Evolutionary conservation across 257 asterid genomes (phyloP).

Genomic region (Echium plantagineum): DNA sequence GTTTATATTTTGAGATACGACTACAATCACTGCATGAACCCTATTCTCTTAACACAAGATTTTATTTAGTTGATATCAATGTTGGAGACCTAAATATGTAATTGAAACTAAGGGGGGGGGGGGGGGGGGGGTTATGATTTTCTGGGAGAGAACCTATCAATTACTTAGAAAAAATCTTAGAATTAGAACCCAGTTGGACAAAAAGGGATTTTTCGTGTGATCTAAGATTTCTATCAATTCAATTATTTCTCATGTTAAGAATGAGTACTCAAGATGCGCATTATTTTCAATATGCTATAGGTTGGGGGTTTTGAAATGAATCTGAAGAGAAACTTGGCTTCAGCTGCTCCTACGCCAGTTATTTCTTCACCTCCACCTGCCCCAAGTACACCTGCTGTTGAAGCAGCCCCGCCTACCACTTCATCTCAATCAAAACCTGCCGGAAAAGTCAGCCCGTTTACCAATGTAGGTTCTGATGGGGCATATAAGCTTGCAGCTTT

Average conservation of each 20-base stretch:
- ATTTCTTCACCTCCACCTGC: slow-evolving; percentile 34
- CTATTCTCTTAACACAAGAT: no score
- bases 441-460: slow-evolving; percentile 53
- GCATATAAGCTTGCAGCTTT: slow-evolving; percentile 57
- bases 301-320: slow-evolving; percentile 71
- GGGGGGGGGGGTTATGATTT: no score
- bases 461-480: slow-evolving; percentile 37
- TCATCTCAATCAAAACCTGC: slow-evolving; percentile 45
- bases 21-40: no score
- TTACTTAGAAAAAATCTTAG: no score
- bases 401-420: slow-evolving; percentile 30
- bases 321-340: slow-evolving; percentile 48
- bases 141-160: neutral
- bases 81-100: no score
- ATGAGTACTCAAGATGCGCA: neutral
- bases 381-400: slow-evolving; percentile 38
- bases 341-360: slow-evolving; percentile 31
- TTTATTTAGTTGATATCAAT: no score
- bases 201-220: no score
- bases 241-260: neutral
- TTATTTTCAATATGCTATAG: slow-evolving; percentile 19
- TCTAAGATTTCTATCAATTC: neutral
- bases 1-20: no score
- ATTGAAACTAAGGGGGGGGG: no score
- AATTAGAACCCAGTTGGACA: no score